Evolutionary conservation across 805 yeast species (phyloP).

Genomic region (Saccharomyces cerevisiae): DNA sequence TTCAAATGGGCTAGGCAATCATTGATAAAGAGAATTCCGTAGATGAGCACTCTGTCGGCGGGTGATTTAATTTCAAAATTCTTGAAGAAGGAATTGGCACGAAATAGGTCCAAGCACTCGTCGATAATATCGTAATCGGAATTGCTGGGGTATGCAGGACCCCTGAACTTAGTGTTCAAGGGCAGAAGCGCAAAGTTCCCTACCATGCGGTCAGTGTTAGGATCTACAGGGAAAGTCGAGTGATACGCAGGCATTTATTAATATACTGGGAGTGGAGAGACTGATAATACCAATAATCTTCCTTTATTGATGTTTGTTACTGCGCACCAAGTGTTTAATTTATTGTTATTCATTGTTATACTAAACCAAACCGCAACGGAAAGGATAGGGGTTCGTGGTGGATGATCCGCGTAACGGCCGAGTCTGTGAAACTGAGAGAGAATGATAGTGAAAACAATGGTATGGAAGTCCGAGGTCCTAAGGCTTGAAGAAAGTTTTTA

Average conservation of each 20-base stretch:
- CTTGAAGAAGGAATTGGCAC: conserved; percentile 93
- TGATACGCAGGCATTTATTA: conserved; percentile 51
- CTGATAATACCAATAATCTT: not conserved
- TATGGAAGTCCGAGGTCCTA: not conserved
- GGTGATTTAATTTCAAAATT: conserved; percentile 96
- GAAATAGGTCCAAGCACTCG: conserved; percentile 80
- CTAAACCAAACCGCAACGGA: not conserved
- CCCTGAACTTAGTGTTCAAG: conserved; percentile 72
- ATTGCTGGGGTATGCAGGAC: conserved; percentile 79
- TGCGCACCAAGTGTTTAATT: not conserved
- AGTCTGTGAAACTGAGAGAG: not conserved
- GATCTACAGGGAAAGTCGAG: conserved; percentile 66
- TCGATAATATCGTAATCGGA: conserved; percentile 84
- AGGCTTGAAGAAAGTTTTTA: not conserved
- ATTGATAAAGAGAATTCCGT: conserved; percentile 84
- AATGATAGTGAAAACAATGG: not conserved
- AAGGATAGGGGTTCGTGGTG: not conserved
- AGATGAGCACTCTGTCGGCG: conserved; percentile 84
- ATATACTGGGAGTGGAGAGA: not conserved
- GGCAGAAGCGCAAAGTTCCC: conserved; percentile 84
- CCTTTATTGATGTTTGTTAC: not conserved
- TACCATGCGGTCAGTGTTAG: conserved; percentile 50
- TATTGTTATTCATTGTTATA: not conserved
- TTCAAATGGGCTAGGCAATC: conserved; percentile 68
- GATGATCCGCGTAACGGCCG: not conserved